Evolutionary conservation across 129 eudicot species (phyloP).

Genomic region (Kitagawia praeruptora): DNA sequence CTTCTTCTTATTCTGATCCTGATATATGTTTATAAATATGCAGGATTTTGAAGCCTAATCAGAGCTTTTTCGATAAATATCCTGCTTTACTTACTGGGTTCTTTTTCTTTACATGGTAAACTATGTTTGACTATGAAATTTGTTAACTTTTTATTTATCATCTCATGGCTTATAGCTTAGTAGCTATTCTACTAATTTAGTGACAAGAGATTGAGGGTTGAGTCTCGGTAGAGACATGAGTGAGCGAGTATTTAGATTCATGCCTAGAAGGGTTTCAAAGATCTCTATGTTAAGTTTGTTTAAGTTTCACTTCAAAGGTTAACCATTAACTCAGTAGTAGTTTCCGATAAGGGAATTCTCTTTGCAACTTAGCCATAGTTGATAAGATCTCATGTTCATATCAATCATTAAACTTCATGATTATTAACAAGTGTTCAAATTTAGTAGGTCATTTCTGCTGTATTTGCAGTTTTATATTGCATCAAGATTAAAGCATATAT

Average conservation of each 20-base stretch:
- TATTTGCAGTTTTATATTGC: too few relatives aligned
- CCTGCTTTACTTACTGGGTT: conserved; percentile 53
- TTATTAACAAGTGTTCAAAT: neutral
- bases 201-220: neutral
- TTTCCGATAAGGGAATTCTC: neutral
- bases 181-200: neutral
- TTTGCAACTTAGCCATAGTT: neutral
- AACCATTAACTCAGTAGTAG: neutral
- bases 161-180: neutral
- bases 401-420: neutral
- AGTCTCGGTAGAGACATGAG: neutral
- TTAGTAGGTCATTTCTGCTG: neutral
- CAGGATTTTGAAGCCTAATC: conserved; percentile 31
- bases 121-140: neutral
- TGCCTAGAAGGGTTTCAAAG: neutral
- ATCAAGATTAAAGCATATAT: neutral
- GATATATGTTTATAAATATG: neutral
- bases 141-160: neutral
- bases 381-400: neutral
- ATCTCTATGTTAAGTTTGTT: neutral
- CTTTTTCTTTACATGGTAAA: conserved; percentile 62
- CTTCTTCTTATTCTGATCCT: neutral
- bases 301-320: neutral
- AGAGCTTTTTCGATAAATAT: conserved; percentile 36
- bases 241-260: neutral